phyloP scores from a whole-genome alignment of 306 rosid species.

The Quillaja saponaria region DNA sequence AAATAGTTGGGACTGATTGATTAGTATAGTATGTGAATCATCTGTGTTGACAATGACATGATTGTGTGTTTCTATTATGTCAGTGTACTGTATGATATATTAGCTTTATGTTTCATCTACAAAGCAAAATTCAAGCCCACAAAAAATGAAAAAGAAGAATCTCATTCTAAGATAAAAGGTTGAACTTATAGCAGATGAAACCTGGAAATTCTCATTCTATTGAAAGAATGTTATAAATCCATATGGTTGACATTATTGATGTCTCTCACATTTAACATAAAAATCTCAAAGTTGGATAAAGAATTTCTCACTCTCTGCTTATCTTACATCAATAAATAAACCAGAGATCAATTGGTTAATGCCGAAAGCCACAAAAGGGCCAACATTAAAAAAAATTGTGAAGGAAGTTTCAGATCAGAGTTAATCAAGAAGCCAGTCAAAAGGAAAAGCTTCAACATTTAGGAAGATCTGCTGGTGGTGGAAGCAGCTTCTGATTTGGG shows the following conservation, averaged over 20 bases:
- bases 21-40: too few relatives aligned
- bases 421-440: constrained; percentile 10
- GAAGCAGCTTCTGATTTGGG: constrained; percentile 56
- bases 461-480: constrained; percentile 75
- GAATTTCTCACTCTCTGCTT: neutral
- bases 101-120: too few relatives aligned
- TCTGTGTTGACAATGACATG: too few relatives aligned
- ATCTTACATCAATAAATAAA: neutral
- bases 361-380: neutral
- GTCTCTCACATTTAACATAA: neutral
- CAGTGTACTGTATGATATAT: too few relatives aligned
- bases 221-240: constrained; percentile 9
- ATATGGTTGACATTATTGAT: neutral
- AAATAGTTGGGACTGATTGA: too few relatives aligned
- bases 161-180: too few relatives aligned
- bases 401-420: neutral
- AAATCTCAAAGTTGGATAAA: neutral
- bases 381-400: neutral
- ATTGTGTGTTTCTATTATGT: too few relatives aligned
- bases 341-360: neutral
- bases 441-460: constrained; percentile 34
- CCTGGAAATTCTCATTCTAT: neutral
- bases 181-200: neutral
- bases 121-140: too few relatives aligned
- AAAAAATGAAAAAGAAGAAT: too few relatives aligned